phyloP scores from a whole-genome alignment of 73 alveolate species.

The Durusdinium trenchii region DNA sequence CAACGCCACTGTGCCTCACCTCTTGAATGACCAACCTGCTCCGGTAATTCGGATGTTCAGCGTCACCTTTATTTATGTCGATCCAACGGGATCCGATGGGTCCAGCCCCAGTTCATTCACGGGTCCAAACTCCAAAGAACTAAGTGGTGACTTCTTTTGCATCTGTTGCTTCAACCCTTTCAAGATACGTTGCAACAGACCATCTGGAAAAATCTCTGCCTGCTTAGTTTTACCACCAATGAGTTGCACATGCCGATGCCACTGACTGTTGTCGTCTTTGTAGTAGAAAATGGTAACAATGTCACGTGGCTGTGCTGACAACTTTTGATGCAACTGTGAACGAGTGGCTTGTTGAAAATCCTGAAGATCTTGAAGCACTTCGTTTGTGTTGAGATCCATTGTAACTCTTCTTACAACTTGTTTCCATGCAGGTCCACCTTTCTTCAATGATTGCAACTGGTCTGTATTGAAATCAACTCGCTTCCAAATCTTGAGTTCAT shows the following conservation, averaged over 20 bases:
- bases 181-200: background rate
- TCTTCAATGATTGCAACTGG: too few relatives aligned
- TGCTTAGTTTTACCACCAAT: background rate
- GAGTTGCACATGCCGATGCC: background rate
- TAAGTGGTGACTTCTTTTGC: background rate
- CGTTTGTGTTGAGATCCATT: background rate
- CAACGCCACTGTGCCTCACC: background rate
- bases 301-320: background rate
- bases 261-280: background rate
- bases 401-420: background rate
- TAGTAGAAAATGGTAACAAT: background rate
- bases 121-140: background rate
- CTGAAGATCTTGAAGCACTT: background rate
- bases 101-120: background rate
- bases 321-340: too few relatives aligned
- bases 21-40: constrained; percentile 15
- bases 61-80: constrained; percentile 53
- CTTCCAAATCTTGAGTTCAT: background rate
- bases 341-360: background rate
- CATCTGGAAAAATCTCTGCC: constrained; percentile 27
- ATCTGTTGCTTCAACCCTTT: background rate
- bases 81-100: constrained; percentile 38
- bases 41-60: background rate
- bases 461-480: background rate
- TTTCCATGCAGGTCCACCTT: background rate